phyloP scores from a whole-genome alignment of 2,329 filamentous ascomycete genomes.

The Trichoderma sp. region DNA sequence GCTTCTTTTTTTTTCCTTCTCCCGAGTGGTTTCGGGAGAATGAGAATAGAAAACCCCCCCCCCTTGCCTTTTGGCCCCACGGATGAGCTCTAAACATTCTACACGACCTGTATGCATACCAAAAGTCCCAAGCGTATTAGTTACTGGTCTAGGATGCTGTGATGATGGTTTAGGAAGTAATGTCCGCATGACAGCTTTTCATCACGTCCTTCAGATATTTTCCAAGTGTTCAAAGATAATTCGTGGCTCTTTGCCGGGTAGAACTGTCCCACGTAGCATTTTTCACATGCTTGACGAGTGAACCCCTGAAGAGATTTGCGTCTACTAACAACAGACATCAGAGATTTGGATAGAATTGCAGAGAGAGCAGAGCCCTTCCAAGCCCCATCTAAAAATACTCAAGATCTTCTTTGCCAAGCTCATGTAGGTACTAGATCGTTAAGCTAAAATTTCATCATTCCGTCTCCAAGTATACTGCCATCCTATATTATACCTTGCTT shows the following conservation, averaged over 20 bases:
- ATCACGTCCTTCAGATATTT: background rate
- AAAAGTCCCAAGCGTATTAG: background rate
- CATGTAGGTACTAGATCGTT: background rate
- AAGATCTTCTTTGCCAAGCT: background rate
- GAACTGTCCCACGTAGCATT: background rate
- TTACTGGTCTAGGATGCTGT: background rate
- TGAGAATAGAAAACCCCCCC: background rate
- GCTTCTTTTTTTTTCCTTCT: background rate
- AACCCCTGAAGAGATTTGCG: background rate
- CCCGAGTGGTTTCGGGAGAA: background rate
- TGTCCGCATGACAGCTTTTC: background rate
- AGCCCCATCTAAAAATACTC: background rate
- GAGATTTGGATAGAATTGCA: background rate
- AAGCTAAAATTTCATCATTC: background rate
- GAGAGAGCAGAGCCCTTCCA: background rate
- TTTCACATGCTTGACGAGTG: background rate
- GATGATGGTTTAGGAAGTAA: background rate
- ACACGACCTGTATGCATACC: background rate
- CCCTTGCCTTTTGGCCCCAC: no score
- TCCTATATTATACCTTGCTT: background rate
- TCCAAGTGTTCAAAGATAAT: background rate
- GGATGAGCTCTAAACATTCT: no score
- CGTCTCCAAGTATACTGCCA: background rate
- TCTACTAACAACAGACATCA: no score
- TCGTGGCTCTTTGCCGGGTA: background rate